Percentiles rank a stretch among this genome's conserved stretches.
These are phyloP conservation scores for Hemileia vastatrix DNA, from an alignment of 1,284 basidiomycete genomes.

Conservation along the genomic window DNA sequence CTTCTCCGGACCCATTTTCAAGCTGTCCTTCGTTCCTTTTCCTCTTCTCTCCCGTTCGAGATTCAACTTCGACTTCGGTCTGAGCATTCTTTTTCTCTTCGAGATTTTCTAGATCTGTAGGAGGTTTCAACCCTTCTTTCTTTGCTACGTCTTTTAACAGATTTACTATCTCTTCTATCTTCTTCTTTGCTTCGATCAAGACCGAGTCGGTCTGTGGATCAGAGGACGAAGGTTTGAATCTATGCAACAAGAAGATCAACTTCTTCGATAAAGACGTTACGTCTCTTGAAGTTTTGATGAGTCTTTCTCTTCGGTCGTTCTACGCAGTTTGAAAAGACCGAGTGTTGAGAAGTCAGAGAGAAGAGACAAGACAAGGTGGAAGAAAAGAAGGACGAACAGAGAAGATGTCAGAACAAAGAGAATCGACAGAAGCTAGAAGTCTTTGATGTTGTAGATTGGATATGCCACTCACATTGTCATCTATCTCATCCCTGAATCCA, in stretches of 20 bases:
- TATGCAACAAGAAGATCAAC: slow-evolving; percentile 83
- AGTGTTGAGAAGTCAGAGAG: background rate
- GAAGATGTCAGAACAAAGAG: background rate
- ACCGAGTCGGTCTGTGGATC: slow-evolving; percentile 39
- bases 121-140: slow-evolving; percentile 26
- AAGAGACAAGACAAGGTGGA: background rate
- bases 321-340: slow-evolving; percentile 11
- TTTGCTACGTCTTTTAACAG: slow-evolving; percentile 57
- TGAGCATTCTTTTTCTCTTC: background rate
- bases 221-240: slow-evolving; percentile 46
- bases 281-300: slow-evolving; percentile 70
- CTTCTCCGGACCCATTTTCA: slow-evolving; percentile 32
- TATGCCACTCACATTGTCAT: slow-evolving; percentile 1
- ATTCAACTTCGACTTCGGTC: no score
- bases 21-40: slow-evolving; percentile 48
- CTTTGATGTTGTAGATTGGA: background rate
- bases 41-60: slow-evolving; percentile 55
- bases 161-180: slow-evolving; percentile 60
- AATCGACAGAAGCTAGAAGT: background rate
- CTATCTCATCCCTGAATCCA: no score
- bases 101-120: background rate
- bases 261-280: slow-evolving; percentile 86
- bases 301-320: slow-evolving; percentile 53
- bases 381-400: background rate
- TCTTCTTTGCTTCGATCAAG: slow-evolving; percentile 55